Evolutionary conservation across 2,329 filamentous ascomycete genomes (phyloP), one percentile per base, ranked within the genome.

Genomic region (Paracoccidioides lutzii): DNA sequence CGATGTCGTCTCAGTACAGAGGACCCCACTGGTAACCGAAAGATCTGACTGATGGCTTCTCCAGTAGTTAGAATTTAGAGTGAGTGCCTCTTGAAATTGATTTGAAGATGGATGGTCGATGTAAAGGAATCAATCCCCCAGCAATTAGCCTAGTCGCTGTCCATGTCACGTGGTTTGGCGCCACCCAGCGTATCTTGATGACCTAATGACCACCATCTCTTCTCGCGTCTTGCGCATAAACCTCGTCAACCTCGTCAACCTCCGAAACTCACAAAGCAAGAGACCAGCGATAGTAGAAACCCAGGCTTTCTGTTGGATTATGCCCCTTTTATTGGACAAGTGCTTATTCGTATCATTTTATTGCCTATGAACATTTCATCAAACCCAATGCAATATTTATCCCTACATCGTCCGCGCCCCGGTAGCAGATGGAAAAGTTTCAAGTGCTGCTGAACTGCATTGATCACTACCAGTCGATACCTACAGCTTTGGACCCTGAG

Each of bases 371-470:
- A 52, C 50, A 45, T 49, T 30, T 32, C 49, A 15, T 37, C 33
- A 33, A 48, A 14, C 40, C 1, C 38, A 52, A 41, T 37, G 33
- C 46, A 50, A 50, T 50, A 33, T 37, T 33, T 38, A 37, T 37
- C 32, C 15, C 33, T 15, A 8, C 30, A 12, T 44, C 58, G n/a
- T 41, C 46, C 10, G 33, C 43, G 55, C 63, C 62, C 54, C 33
- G 49, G 38, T 52, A 41, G 53, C 60, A 63, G 65, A 83, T 83
- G 85, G 85, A 89, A 65, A 77, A 81, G 63, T 97, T 98, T 74
- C 86, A 88, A 64, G 83, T 98, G 68, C 87, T 90, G 64, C 77
- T 98, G 67, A 96, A 98, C 70, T 95, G 89, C 75, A 85, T 98
- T 74, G 93, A 98, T 72, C 85, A 93, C 70, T 98, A 97, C 70